Percentiles rank a stretch among this genome's conserved stretches.
phyloP scores from a whole-genome alignment of 176 grass and related monocot genomes.

The Carex myosuroides region DNA sequence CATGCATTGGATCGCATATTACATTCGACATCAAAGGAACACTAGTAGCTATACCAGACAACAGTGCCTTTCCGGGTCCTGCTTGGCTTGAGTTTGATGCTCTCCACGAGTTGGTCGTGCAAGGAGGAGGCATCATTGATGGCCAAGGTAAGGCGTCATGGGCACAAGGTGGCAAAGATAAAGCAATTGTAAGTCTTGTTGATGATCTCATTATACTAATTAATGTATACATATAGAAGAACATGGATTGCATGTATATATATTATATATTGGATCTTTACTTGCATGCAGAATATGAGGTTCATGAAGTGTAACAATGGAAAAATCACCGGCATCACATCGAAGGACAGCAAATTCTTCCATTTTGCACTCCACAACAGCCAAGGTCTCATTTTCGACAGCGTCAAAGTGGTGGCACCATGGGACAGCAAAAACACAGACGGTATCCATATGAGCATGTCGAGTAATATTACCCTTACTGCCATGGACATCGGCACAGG shows the following conservation, averaged over 20 bases:
- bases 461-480: background rate
- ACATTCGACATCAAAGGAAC: constrained; percentile 26
- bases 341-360: constrained; percentile 31
- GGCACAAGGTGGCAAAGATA: background rate
- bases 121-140: constrained; percentile 26
- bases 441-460: constrained; percentile 32
- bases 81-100: constrained; percentile 34
- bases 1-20: constrained; percentile 14
- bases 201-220: no score
- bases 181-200: constrained; percentile 15
- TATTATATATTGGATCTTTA: background rate
- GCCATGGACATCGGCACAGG: constrained; percentile 20
- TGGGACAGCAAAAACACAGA: constrained; percentile 41
- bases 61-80: background rate
- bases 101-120: constrained; percentile 23
- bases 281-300: constrained; percentile 18
- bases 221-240: background rate
- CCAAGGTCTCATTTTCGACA: background rate
- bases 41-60: constrained; percentile 14
- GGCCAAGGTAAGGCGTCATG: constrained; percentile 22
- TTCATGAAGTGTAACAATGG: background rate
- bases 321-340: background rate
- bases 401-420: constrained; percentile 27
- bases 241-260: background rate
- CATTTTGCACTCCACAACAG: constrained; percentile 26